Evolutionary conservation across 495 filamentous ascomycete genomes (phyloP).

Genomic region (Durotheca rogersii): DNA sequence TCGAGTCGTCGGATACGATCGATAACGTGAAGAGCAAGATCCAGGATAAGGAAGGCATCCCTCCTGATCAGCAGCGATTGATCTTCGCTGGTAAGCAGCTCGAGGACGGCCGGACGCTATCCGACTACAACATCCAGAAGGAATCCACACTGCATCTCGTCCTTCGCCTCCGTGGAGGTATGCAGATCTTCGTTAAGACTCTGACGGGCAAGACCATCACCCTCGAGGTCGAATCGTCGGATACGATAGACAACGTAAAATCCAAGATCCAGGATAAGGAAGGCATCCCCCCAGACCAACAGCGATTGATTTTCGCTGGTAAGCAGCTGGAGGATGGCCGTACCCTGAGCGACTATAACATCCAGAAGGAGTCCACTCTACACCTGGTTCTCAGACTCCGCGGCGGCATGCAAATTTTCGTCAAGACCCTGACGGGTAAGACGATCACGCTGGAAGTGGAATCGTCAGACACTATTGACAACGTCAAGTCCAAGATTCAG

Average conservation of each 20-base stretch:
- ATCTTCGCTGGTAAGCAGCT: slow-evolving; percentile 98
- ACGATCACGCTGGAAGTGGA: slow-evolving; percentile 91
- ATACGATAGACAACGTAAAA: slow-evolving; percentile 96
- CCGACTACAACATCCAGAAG: slow-evolving; percentile 99
- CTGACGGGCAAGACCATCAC: slow-evolving; percentile 94
- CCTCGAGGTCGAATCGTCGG: slow-evolving; percentile 83
- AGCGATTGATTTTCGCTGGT: slow-evolving; percentile 98
- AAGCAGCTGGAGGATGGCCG: slow-evolving; percentile 77
- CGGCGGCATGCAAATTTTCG: slow-evolving; percentile 97
- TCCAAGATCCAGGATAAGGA: slow-evolving; percentile 98
- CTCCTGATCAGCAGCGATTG: slow-evolving; percentile 88
- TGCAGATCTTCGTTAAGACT: slow-evolving; percentile 88
- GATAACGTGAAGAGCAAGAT: slow-evolving; percentile 88
- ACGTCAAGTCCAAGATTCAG: slow-evolving; percentile 91
- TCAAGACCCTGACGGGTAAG: slow-evolving; percentile 92
- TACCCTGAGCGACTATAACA: slow-evolving; percentile 98
- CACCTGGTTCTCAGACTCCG: slow-evolving; percentile 95
- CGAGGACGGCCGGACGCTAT: slow-evolving; percentile 76
- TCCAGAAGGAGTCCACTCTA: slow-evolving; percentile 97
- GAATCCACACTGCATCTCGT: slow-evolving; percentile 95
- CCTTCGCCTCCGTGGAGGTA: slow-evolving; percentile 96
- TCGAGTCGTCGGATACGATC: slow-evolving; percentile 94
- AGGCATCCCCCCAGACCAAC: slow-evolving; percentile 97
- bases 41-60: slow-evolving; percentile 92
- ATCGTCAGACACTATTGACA: slow-evolving; percentile 87